A percentile compares a stretch with the other conserved stretches of the same genome.
phyloP scores from a whole-genome alignment of 805 yeast genomes.

The Wickerhamomyces silvicola region DNA sequence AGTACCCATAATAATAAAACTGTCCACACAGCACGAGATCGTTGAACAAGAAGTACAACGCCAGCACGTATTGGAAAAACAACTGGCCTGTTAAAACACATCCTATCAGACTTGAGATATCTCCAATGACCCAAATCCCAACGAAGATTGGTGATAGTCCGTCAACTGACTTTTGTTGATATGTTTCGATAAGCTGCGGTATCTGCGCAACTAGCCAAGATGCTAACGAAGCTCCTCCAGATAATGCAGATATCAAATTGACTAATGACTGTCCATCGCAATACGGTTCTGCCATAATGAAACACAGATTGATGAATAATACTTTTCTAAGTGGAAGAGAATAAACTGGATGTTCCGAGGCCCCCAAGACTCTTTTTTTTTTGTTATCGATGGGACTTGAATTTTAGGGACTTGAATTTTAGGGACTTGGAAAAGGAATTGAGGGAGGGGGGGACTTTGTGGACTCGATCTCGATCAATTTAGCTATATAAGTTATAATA shows the following conservation, averaged over 20 bases:
- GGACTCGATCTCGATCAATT: too few relatives aligned
- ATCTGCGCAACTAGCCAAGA: conserved; percentile 43
- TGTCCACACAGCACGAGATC: conserved; percentile 67
- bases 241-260: conserved; percentile 23
- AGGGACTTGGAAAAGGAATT: too few relatives aligned
- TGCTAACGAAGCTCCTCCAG: conserved; percentile 41
- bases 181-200: conserved; percentile 53
- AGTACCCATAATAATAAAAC: conserved; percentile 56
- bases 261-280: conserved; percentile 11
- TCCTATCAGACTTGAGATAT: conserved; percentile 51
- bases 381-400: too few relatives aligned
- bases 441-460: too few relatives aligned
- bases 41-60: conserved; percentile 65
- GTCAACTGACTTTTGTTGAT: conserved; percentile 50
- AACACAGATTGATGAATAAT: too few relatives aligned
- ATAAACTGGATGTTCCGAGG: too few relatives aligned
- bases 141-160: conserved; percentile 51
- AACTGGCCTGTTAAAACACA: conserved; percentile 72
- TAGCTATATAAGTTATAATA: too few relatives aligned
- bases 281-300: too few relatives aligned
- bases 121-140: conserved; percentile 39
- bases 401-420: too few relatives aligned
- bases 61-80: conserved; percentile 71
- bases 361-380: too few relatives aligned
- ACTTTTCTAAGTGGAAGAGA: too few relatives aligned